These are phyloP conservation scores for Cryptosporidium ryanae DNA, from an alignment of 169 alveolate species.

Conservation along the genomic window DNA sequence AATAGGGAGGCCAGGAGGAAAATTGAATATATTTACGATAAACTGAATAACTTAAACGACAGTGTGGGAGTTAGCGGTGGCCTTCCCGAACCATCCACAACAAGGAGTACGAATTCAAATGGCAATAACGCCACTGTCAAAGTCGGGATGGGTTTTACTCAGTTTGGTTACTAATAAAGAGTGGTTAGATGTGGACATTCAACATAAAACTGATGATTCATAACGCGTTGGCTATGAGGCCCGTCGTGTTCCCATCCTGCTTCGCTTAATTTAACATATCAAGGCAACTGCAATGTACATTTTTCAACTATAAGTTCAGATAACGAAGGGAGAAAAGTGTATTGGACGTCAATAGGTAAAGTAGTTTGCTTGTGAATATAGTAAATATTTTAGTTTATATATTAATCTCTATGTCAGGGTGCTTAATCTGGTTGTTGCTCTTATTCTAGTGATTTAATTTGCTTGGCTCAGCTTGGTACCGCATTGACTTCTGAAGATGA, in stretches of 20 bases:
- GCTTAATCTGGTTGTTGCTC: background rate
- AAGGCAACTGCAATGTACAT: too few relatives aligned
- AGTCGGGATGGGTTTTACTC: conserved; percentile 69
- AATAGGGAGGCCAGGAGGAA: conserved; percentile 68
- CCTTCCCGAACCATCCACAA: background rate
- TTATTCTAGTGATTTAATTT: too few relatives aligned
- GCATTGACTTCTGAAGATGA: conserved; percentile 12
- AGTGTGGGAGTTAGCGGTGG: background rate
- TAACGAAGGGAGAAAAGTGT: too few relatives aligned
- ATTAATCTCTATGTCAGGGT: background rate
- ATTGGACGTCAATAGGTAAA: too few relatives aligned
- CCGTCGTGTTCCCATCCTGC: too few relatives aligned
- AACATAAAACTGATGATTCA: too few relatives aligned
- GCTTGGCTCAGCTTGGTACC: background rate
- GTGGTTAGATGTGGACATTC: too few relatives aligned
- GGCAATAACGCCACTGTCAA: conserved; percentile 12
- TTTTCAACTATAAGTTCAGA: too few relatives aligned
- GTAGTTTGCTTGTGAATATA: too few relatives aligned
- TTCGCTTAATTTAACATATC: too few relatives aligned
- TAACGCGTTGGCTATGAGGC: too few relatives aligned
- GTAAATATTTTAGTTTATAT: too few relatives aligned
- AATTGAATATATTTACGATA: conserved; percentile 49
- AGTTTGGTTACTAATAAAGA: conserved; percentile 50
- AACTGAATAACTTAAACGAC: conserved; percentile 1
- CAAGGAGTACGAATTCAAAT: conserved; percentile 17